These are phyloP conservation scores for Trypanosoma avium DNA, from an alignment of 208 protist genomes.

Conservation along the genomic window DNA sequence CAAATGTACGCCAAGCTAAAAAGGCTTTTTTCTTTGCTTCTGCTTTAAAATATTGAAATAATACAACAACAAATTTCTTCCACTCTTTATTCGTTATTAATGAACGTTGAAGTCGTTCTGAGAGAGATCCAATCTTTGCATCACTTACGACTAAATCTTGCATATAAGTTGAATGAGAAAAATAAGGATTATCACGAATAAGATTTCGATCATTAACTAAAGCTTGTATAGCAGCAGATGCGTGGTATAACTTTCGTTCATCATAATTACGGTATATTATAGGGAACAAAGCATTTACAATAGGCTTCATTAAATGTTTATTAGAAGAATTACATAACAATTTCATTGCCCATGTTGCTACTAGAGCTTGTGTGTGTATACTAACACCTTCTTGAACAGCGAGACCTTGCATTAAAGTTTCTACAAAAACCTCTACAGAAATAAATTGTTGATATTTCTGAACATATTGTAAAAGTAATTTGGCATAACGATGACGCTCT, in stretches of 20 bases:
- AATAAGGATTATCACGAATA: conserved; percentile 73
- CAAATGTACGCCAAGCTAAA: conserved; percentile 52
- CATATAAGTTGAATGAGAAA: conserved; percentile 83
- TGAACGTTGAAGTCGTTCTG: conserved; percentile 35
- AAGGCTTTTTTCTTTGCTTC: conserved; percentile 35
- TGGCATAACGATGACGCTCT: conserved; percentile 70
- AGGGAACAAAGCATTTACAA: conserved; percentile 61
- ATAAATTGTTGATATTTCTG: conserved; percentile 50
- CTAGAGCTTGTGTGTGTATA: conserved; percentile 41
- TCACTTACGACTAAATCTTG: conserved; percentile 53
- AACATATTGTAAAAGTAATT: conserved; percentile 49
- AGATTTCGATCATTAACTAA: conserved; percentile 47
- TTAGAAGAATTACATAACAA: conserved; percentile 40
- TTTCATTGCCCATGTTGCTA: conserved; percentile 73
- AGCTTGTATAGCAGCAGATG: conserved; percentile 52
- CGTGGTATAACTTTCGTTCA: conserved; percentile 31
- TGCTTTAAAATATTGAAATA: conserved; percentile 30
- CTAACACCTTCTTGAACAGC: conserved; percentile 28
- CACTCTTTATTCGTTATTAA: conserved; percentile 46
- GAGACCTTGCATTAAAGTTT: conserved; percentile 71
- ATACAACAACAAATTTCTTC: conserved; percentile 35
- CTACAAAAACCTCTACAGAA: conserved; percentile 77
- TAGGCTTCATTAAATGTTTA: conserved; percentile 32
- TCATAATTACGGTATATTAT: conserved; percentile 78
- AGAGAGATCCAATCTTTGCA: conserved; percentile 31